Evolutionary conservation across 1,139 yeast genomes (phyloP).

Genomic region (Nadsonia starkeyi-henricii): DNA sequence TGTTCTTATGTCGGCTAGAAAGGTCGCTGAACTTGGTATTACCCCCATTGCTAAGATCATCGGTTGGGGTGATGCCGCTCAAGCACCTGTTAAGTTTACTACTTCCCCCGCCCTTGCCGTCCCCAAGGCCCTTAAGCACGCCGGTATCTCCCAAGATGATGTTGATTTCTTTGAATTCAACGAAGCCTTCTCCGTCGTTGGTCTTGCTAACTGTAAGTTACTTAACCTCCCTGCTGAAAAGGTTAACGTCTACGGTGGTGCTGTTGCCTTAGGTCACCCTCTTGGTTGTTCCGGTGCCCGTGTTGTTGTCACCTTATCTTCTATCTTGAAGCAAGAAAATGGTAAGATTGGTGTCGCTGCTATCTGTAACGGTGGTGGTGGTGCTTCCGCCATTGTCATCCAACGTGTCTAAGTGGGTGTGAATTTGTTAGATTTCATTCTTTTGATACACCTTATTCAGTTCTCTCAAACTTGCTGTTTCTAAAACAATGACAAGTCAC

Average conservation of each 20-base stretch:
- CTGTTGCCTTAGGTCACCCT: constrained; percentile 95
- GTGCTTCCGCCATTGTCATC: constrained; percentile 76
- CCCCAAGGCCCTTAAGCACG: constrained; percentile 89
- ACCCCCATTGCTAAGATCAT: constrained; percentile 76
- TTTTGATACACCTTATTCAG: too few relatives aligned
- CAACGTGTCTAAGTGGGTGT: constrained; percentile 29
- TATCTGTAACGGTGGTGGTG: constrained; percentile 98
- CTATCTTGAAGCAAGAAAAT: constrained; percentile 51
- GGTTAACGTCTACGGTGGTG: constrained; percentile 94
- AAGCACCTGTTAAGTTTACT: constrained; percentile 85
- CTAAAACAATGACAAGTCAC: too few relatives aligned
- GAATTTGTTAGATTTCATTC: too few relatives aligned
- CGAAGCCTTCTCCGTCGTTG: constrained; percentile 95
- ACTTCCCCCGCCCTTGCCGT: constrained; percentile 88
- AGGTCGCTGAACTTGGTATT: constrained; percentile 69
- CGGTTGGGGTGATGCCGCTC: constrained; percentile 98
- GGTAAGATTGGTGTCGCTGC: constrained; percentile 92
- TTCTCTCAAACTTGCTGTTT: too few relatives aligned
- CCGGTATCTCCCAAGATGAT: constrained; percentile 45
- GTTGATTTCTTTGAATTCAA: constrained; percentile 81
- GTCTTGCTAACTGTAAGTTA: constrained; percentile 74
- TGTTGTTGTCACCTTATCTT: constrained; percentile 68
- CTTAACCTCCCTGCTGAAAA: constrained; percentile 50
- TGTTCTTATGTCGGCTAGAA: constrained; percentile 66
- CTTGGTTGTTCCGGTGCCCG: constrained; percentile 97